These are phyloP conservation scores for Nidula microcarpa DNA, from an alignment of 768 basidiomycete species.

Conservation along the genomic window DNA sequence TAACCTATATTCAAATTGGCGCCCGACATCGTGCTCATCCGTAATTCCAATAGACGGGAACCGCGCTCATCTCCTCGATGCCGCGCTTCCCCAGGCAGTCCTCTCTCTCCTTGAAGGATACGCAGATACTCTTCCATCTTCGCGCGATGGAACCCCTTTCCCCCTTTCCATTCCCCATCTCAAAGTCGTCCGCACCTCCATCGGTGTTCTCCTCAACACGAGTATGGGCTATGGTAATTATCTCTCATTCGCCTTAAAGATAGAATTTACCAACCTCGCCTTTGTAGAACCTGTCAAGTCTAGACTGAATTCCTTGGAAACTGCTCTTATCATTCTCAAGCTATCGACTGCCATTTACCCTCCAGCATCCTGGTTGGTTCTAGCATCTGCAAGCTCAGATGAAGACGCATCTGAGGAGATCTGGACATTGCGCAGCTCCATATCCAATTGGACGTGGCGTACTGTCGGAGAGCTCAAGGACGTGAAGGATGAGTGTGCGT, in stretches of 20 bases:
- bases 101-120: conserved; percentile 70
- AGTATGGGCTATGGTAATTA: conserved; percentile 71
- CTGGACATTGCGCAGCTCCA: conserved; percentile 61
- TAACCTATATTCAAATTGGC: neutral
- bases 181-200: conserved; percentile 69
- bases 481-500: conserved; percentile 66
- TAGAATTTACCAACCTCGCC: neutral
- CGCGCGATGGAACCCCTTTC: conserved; percentile 33
- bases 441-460: conserved; percentile 79
- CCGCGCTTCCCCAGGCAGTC: conserved; percentile 63
- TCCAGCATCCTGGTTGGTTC: conserved; percentile 59
- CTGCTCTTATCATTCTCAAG: conserved; percentile 64
- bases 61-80: conserved; percentile 65
- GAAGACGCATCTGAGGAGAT: conserved; percentile 37
- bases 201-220: conserved; percentile 78
- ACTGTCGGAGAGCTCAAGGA: conserved; percentile 71
- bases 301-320: conserved; percentile 65
- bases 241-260: neutral
- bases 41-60: conserved; percentile 57
- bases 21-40: neutral
- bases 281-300: conserved; percentile 65
- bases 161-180: conserved; percentile 60
- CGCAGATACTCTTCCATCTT: conserved; percentile 39
- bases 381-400: conserved; percentile 10
- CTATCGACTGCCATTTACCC: conserved; percentile 70